Evolutionary conservation across 768 basidiomycete genomes (phyloP), one percentile per base, ranked within the genome.

Genomic region (Agaricus bisporus): DNA sequence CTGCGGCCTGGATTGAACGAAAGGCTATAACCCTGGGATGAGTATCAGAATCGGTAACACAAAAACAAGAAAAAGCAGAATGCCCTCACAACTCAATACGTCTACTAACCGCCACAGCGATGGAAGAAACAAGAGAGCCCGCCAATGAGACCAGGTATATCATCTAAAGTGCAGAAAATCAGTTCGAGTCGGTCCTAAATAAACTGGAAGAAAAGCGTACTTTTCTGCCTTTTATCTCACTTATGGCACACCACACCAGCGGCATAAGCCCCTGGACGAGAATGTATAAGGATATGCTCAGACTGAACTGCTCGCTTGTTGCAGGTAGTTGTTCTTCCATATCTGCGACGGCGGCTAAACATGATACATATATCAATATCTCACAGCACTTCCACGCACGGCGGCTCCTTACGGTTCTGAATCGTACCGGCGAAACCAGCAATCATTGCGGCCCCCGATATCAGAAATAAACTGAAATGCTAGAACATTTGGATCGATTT

Each of bases 161-260:
- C 15, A 75, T 53, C 83, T 64, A 38, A n/a, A 17, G 8, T 25
- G 18, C 11, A 35, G 35, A 41, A 43, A 55, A 14, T 56, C 11
- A 28, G 41, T 7, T 20, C 38, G 14, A 32, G 9, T n/a, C 4
- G 32, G 5, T 17, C 17, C 8, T 9, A 17, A 32, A 7, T 10
- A 20, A 26, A 12, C 29, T 8, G 10, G 46, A 18, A 9, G 28
- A 41, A 6, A 15, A 22, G 56, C 73, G 18, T 57, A 82, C 83
- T 73, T 82, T 90, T 49, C 89, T 72, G 7, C 89, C 90, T 61
- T 81, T 83, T 29, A 91, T 78, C 66, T 92, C 90, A 51, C 83
- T 85, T 22, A 85, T 68, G 0, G 81, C 77, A 50, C 75, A 79
- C 88, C 89, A 90, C 3, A 85, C 35, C 10, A 88, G 60, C 0